These are phyloP conservation scores for Penicillium waksmanii DNA, from an alignment of 495 filamentous ascomycete species.

Conservation along the genomic window DNA sequence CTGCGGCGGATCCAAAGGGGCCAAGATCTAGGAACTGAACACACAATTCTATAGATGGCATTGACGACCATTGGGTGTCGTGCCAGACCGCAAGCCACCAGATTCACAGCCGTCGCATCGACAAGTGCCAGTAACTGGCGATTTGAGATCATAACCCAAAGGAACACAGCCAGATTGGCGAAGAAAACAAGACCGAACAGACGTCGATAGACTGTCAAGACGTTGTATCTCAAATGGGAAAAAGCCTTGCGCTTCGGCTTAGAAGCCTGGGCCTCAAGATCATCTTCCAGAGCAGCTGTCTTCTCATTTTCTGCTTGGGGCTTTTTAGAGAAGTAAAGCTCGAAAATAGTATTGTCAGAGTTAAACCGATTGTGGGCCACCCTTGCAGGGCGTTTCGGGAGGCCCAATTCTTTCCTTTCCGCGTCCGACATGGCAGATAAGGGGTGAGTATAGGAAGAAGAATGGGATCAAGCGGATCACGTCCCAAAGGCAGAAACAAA, in stretches of 20 bases:
- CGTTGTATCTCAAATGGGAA: slow-evolving; percentile 28
- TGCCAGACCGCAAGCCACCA: slow-evolving; percentile 52
- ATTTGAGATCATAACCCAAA: slow-evolving; percentile 31
- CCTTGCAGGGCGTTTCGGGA: slow-evolving; percentile 15
- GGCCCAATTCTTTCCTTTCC: slow-evolving; percentile 17
- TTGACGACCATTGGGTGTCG: slow-evolving; percentile 73
- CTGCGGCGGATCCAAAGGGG: slow-evolving; percentile 62
- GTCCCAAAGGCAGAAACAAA: slow-evolving; percentile 6
- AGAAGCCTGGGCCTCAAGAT: slow-evolving; percentile 17
- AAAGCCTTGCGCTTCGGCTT: slow-evolving; percentile 19
- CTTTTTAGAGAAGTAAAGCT: slow-evolving; percentile 9
- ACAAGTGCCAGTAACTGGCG: slow-evolving; percentile 25
- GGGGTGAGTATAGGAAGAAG: slow-evolving; percentile 6
- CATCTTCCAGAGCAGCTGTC: slow-evolving; percentile 4
- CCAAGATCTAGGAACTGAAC: slow-evolving; percentile 53
- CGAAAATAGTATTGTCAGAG: slow-evolving; percentile 8
- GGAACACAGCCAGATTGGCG: slow-evolving; percentile 47
- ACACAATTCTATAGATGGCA: slow-evolving; percentile 59
- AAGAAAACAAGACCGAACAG: slow-evolving; percentile 48
- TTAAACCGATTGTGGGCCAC: slow-evolving; percentile 9
- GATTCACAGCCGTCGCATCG: slow-evolving; percentile 47
- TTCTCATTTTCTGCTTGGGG: neutral
- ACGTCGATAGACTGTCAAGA: slow-evolving; percentile 43
- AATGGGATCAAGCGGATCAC: slow-evolving; percentile 2
- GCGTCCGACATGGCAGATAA: slow-evolving; percentile 16